Evolutionary conservation across 2,329 filamentous ascomycete species (phyloP).

Genomic region (Lachnellula willkommii): DNA sequence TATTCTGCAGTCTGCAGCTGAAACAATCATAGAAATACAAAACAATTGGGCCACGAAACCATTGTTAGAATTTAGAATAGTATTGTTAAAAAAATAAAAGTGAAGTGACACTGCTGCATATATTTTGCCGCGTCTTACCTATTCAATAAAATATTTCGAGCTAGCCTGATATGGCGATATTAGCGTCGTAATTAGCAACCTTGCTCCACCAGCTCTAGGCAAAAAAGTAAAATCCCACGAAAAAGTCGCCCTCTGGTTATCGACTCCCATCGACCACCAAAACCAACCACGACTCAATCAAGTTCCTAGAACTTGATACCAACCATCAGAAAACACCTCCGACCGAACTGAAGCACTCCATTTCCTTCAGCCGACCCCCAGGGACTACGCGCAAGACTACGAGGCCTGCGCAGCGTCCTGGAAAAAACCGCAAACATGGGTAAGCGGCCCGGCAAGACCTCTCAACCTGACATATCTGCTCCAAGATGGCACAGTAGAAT

Average conservation of each 20-base stretch:
- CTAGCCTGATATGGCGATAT: not conserved
- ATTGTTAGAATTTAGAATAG: not conserved
- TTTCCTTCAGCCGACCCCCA: slow-evolving; percentile 18
- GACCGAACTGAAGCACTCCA: slow-evolving; percentile 17
- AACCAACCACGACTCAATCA: slow-evolving; percentile 13
- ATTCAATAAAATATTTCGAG: not conserved
- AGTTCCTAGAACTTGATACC: slow-evolving; percentile 19
- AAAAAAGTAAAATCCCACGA: slow-evolving; percentile 13
- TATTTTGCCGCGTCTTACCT: not conserved
- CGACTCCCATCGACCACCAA: slow-evolving; percentile 10
- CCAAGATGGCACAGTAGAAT: not conserved
- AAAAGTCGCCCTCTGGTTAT: slow-evolving; percentile 8
- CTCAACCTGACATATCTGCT: slow-evolving; percentile 7
- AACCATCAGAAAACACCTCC: slow-evolving; percentile 4
- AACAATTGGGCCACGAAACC: not conserved
- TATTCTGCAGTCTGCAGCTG: slow-evolving; percentile 1
- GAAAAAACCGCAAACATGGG: slow-evolving; percentile 55
- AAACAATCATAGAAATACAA: not conserved
- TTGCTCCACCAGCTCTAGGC: not conserved
- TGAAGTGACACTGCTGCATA: not conserved
- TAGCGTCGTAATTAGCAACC: not conserved
- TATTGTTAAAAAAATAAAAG: not conserved
- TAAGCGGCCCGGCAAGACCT: slow-evolving; percentile 35
- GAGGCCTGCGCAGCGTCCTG: slow-evolving; percentile 39
- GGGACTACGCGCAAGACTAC: slow-evolving; percentile 29